A percentile compares a stretch with the other conserved stretches of the same genome.
phyloP scores from a whole-genome alignment of 768 basidiomycete genomes.

The Crassisporium funariophilum region DNA sequence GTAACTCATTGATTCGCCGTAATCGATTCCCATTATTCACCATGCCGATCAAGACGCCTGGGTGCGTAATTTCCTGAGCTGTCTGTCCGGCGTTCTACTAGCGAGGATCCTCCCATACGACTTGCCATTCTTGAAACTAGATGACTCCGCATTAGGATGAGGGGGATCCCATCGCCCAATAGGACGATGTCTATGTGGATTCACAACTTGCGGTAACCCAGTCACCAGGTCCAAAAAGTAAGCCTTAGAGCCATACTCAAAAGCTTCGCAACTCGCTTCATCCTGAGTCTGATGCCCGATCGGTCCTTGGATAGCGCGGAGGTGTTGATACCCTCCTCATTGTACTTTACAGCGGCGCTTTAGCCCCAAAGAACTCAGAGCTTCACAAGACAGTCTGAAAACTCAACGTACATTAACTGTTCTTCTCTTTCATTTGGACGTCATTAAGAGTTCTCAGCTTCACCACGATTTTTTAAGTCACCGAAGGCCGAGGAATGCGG shows the following conservation, averaged over 20 bases:
- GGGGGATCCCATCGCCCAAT: too few relatives aligned
- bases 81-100: slow-evolving; percentile 17
- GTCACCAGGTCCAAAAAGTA: background rate
- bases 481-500: slow-evolving; percentile 14
- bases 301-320: slow-evolving; percentile 22
- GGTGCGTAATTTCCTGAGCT: slow-evolving; percentile 1
- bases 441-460: background rate
- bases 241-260: background rate
- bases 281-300: slow-evolving; percentile 18
- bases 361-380: slow-evolving; percentile 19
- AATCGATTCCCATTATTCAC: background rate
- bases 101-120: slow-evolving; percentile 10
- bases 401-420: slow-evolving; percentile 3
- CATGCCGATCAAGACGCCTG: slow-evolving; percentile 26
- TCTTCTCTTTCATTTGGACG: slow-evolving; percentile 1
- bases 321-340: slow-evolving; percentile 1
- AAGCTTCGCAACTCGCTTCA: slow-evolving; percentile 4
- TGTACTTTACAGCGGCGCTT: slow-evolving; percentile 16
- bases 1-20: slow-evolving; percentile 12
- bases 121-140: too few relatives aligned
- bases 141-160: too few relatives aligned
- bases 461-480: slow-evolving; percentile 1
- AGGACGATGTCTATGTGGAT: too few relatives aligned
- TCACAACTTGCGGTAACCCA: too few relatives aligned
- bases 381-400: background rate